Evolutionary conservation across 768 basidiomycete genomes (phyloP).

Genomic region (Polyporus arcularius): DNA sequence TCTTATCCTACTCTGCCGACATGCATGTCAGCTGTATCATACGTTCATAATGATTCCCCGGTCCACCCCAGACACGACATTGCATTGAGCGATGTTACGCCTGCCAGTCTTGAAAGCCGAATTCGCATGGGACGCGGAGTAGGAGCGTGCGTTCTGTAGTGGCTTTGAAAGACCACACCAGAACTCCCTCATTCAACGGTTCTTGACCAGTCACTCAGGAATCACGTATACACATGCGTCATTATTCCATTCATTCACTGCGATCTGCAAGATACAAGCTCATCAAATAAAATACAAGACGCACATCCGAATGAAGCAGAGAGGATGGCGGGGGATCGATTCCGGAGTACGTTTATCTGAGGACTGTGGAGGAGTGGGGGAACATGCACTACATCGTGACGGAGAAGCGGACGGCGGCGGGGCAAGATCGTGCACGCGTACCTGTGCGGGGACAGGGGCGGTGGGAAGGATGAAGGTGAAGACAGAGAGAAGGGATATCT

Average conservation of each 20-base stretch:
- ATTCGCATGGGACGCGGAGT: too few species aligned
- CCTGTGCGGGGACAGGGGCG: conserved; percentile 1
- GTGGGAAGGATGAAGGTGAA: neutral
- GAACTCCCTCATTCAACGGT: too few species aligned
- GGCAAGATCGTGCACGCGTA: too few species aligned
- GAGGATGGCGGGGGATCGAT: conserved; percentile 10
- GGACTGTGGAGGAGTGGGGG: neutral
- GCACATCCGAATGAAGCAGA: conserved; percentile 18
- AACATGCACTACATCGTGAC: neutral
- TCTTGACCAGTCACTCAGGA: too few species aligned
- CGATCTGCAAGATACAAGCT: conserved; percentile 20
- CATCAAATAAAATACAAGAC: conserved; percentile 17
- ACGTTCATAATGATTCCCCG: too few species aligned
- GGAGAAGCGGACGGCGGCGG: conserved; percentile 10
- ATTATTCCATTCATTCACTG: conserved; percentile 20
- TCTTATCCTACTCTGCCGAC: too few species aligned
- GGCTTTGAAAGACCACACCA: too few species aligned
- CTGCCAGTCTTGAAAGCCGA: too few species aligned
- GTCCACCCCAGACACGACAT: too few species aligned
- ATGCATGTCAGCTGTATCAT: too few species aligned
- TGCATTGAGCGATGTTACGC: too few species aligned
- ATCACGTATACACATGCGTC: conserved; percentile 8
- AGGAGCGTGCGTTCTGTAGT: too few species aligned
- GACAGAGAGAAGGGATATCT: neutral
- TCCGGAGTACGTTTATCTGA: conserved; percentile 17